Base-by-base conservation (phyloP, 768 basidiomycete species). In the Daedalea quercina region DNA sequence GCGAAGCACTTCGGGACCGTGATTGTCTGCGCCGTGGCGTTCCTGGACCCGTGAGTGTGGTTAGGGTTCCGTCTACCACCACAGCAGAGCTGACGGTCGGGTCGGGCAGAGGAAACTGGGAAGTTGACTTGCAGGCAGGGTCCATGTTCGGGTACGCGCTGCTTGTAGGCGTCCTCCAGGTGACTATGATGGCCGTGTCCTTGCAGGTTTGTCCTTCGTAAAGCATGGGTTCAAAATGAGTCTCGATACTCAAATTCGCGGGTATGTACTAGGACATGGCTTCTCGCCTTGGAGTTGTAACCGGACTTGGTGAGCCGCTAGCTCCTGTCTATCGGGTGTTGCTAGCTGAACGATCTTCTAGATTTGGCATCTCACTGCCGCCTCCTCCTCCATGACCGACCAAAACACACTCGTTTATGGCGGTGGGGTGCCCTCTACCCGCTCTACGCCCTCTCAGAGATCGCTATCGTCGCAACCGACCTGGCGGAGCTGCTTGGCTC, bases 51-150 rank as follows among this genome's bases (percentile, higher is more conserved):
- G 83, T 90, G 60, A 64, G 85, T 74, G 25, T 15, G 24, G 40
- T 51, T 8, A 31, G 28, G 28, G 11, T 11, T 31, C 6, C 28
- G 28, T 31, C 6, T 31, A 6, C 28, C 11, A 6, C 28, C 6
- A 11, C 28, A 31, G 28, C 6, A 11, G 28, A 11, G 4, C 28
- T 31, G 24, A 37, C 24, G 22, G 3, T 17, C 26, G 13, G 9
- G 11, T 41, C 47, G 44, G 44, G 22, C 51, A 85, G 85, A 19
- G 89, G 91, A 23, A 94, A 94, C 63, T 93, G 91, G 92, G 81
- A 85, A 15, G 91, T 93, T 13, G 92, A 94, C 70, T 71, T 94
- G 9, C 85, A 90, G 67, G 92, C 91, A 1, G 92, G 92, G 11
- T 87, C 87, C 20, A 66, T 82, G 52, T 94, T 78, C 64, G 93